Percentiles rank a stretch among this genome's conserved stretches.
phyloP scores from a whole-genome alignment of 2,329 filamentous ascomycete genomes.

The Metarhizium anisopliae region DNA sequence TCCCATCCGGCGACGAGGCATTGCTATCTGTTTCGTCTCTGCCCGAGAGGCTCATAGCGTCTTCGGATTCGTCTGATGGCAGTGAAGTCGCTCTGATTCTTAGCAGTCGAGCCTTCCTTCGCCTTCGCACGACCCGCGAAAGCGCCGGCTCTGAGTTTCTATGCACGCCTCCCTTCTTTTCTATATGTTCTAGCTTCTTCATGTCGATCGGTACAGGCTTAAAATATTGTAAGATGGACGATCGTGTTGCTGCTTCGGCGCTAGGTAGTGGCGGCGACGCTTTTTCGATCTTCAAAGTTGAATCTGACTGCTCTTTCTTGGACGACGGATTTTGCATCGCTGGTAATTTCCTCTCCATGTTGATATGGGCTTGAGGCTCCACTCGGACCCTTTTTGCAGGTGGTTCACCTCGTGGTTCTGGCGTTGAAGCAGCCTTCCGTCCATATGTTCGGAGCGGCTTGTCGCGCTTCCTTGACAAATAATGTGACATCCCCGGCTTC shows the following conservation, averaged over 20 bases:
- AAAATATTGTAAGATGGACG: conserved; percentile 33
- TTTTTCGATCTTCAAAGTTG: not conserved
- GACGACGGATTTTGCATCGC: not conserved
- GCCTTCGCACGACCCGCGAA: conserved; percentile 2
- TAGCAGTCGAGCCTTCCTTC: conserved; percentile 19
- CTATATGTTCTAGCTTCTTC: not conserved
- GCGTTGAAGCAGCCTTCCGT: conserved; percentile 19
- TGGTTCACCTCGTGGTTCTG: conserved; percentile 16
- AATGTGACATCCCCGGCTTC: conserved; percentile 16
- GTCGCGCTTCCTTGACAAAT: conserved; percentile 18
- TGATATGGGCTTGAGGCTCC: not conserved
- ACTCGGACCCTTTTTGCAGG: conserved; percentile 18
- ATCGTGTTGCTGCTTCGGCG: conserved; percentile 8
- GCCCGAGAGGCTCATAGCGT: not conserved
- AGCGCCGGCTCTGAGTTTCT: not conserved
- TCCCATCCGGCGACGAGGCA: not conserved
- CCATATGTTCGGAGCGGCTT: conserved; percentile 32
- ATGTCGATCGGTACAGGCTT: conserved; percentile 18
- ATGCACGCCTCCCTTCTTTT: not conserved
- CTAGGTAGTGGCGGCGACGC: not conserved
- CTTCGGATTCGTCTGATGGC: conserved; percentile 6
- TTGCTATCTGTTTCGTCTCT: not conserved
- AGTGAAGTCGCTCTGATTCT: conserved; percentile 17
- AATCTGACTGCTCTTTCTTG: not conserved
- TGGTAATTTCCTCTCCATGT: not conserved